A percentile compares a stretch with the other conserved stretches of the same genome.
These are phyloP conservation scores for Arctium lappa DNA, from an alignment of 129 eudicot genomes.

Conservation along the genomic window DNA sequence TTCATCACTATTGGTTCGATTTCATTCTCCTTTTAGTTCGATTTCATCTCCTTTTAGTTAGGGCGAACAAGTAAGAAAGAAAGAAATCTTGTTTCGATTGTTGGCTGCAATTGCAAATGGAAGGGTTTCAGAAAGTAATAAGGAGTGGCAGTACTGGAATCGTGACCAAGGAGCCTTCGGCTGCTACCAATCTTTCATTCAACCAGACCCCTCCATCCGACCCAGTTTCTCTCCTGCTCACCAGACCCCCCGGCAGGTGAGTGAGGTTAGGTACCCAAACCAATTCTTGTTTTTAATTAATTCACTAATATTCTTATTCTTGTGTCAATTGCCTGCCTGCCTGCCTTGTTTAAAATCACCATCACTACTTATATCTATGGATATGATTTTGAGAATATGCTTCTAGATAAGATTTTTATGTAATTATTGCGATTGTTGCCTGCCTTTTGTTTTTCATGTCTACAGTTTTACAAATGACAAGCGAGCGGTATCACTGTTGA, in stretches of 20 bases:
- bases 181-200: background rate
- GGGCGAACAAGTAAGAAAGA: background rate
- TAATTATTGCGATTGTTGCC: background rate
- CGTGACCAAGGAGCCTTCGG: background rate
- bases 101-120: background rate
- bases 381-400: too few species aligned
- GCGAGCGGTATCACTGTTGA: constrained; percentile 52
- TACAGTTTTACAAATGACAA: constrained; percentile 28
- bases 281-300: too few species aligned
- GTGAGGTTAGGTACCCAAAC: background rate
- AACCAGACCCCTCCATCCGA: background rate
- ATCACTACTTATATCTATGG: too few species aligned
- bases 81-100: too few species aligned
- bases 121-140: constrained; percentile 26
- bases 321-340: too few species aligned
- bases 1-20: too few species aligned
- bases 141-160: background rate
- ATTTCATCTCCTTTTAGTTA: too few species aligned
- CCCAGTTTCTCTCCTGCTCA: background rate
- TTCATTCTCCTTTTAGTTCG: too few species aligned
- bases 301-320: too few species aligned
- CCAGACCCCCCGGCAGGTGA: background rate
- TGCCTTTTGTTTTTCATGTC: background rate
- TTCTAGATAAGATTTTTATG: too few species aligned
- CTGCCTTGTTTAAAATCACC: too few species aligned